phyloP scores from a whole-genome alignment of 2,329 filamentous ascomycete genomes.

The Colletotrichum agaves region DNA sequence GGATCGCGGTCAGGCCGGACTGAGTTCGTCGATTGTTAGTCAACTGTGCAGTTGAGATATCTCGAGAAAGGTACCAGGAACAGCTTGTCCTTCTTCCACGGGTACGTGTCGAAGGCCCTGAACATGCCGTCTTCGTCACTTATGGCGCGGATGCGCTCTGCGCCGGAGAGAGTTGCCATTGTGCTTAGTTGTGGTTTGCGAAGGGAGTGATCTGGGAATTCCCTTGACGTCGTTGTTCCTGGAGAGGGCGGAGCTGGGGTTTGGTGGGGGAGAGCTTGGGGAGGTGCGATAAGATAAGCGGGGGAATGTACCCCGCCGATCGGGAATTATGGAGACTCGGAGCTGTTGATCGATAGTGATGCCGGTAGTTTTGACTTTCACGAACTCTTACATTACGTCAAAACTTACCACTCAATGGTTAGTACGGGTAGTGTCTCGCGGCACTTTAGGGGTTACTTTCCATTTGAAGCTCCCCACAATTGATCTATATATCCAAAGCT shows the following conservation, averaged over 20 bases:
- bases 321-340: conserved; percentile 6
- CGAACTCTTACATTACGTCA: background rate
- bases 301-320: conserved; percentile 1
- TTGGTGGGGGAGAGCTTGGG: conserved; percentile 9
- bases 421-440: too few species aligned
- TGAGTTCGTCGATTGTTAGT: conserved; percentile 40
- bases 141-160: conserved; percentile 53
- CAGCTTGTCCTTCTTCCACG: conserved; percentile 74
- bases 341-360: background rate
- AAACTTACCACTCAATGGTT: too few species aligned
- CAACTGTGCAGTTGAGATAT: too few species aligned
- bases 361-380: background rate
- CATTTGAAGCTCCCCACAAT: too few species aligned
- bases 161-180: conserved; percentile 43
- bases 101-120: conserved; percentile 71
- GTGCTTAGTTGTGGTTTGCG: background rate
- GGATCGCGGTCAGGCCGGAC: conserved; percentile 72
- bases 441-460: too few species aligned
- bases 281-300: conserved; percentile 15
- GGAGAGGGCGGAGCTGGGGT: conserved; percentile 4
- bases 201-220: too few species aligned
- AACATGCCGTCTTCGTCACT: conserved; percentile 59
- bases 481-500: too few species aligned
- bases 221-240: conserved; percentile 1
- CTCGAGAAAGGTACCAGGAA: conserved; percentile 66